phyloP scores from a whole-genome alignment of 1,139 yeast genomes.

The Scheffersomyces titani region DNA sequence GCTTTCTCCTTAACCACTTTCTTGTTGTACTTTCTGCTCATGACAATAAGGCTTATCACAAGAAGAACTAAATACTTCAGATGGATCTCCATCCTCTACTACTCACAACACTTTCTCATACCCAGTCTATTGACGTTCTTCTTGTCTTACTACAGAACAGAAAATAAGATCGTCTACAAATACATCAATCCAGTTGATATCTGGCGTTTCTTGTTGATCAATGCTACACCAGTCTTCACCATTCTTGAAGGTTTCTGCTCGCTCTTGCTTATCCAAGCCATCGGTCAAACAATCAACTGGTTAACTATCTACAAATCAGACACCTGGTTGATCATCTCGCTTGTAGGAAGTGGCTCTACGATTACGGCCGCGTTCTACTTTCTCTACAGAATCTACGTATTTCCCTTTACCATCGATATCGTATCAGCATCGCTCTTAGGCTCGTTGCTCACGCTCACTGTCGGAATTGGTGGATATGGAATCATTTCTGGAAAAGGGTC shows the following conservation, averaged over 20 bases:
- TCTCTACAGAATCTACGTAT: conserved; percentile 78
- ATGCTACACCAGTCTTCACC: conserved; percentile 87
- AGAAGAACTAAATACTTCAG: conserved; percentile 50
- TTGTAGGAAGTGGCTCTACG: conserved; percentile 72
- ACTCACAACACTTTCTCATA: conserved; percentile 76
- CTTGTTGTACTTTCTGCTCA: conserved; percentile 64
- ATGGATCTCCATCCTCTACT: conserved; percentile 65
- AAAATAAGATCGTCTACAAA: conserved; percentile 15
- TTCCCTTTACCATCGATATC: conserved; percentile 69
- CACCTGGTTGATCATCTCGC: conserved; percentile 76
- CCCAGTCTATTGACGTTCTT: conserved; percentile 81
- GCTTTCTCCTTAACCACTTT: conserved; percentile 80
- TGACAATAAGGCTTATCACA: conserved; percentile 65
- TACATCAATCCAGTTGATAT: conserved; percentile 24
- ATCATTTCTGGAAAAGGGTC: conserved; percentile 82
- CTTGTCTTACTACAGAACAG: conserved; percentile 51
- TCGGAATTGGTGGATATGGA: conserved; percentile 78
- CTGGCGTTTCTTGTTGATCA: conserved; percentile 72
- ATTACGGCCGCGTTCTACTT: conserved; percentile 77
- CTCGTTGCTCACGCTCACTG: conserved; percentile 74
- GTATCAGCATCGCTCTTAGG: conserved; percentile 84
- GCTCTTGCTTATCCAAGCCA: conserved; percentile 81
- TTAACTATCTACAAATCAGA: conserved; percentile 68
- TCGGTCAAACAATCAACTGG: conserved; percentile 82
- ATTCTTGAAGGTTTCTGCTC: conserved; percentile 92